phyloP scores from a whole-genome alignment of 768 basidiomycete species.

The Serendipita vermifera region DNA sequence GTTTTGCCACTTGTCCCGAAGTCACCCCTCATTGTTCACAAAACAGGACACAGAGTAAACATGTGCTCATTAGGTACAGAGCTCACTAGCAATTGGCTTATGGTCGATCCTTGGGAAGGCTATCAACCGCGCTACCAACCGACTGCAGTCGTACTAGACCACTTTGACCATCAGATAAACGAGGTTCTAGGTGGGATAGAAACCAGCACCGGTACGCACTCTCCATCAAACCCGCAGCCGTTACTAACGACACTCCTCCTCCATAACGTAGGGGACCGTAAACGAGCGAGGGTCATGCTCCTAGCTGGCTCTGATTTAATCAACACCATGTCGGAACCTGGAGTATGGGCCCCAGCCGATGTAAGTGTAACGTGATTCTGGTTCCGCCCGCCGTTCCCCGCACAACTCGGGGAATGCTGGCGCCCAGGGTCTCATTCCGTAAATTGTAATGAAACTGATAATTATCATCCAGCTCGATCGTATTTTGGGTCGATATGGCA shows the following conservation, averaged over 20 bases:
- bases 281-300: slow-evolving; percentile 75
- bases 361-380: slow-evolving; percentile 36
- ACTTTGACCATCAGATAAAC: slow-evolving; percentile 93
- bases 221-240: slow-evolving; percentile 7
- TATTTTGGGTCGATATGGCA: slow-evolving; percentile 89
- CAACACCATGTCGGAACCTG: slow-evolving; percentile 95
- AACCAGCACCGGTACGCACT: slow-evolving; percentile 37
- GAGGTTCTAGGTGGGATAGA: slow-evolving; percentile 64
- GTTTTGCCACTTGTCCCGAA: not conserved
- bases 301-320: slow-evolving; percentile 98
- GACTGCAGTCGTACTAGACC: slow-evolving; percentile 93
- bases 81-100: slow-evolving; percentile 84
- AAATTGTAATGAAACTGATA: not conserved
- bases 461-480: slow-evolving; percentile 60
- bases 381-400: slow-evolving; percentile 1
- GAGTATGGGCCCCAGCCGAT: slow-evolving; percentile 92
- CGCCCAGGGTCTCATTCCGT: not conserved
- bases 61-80: slow-evolving; percentile 86
- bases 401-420: slow-evolving; percentile 14
- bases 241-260: not conserved
- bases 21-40: slow-evolving; percentile 13
- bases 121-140: slow-evolving; percentile 80
- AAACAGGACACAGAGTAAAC: slow-evolving; percentile 41
- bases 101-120: slow-evolving; percentile 98
- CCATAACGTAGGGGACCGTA: slow-evolving; percentile 40